A percentile compares a stretch with the other conserved stretches of the same genome.
These are phyloP conservation scores for Fagus crenata DNA, from an alignment of 306 rosid species.

Conservation along the genomic window DNA sequence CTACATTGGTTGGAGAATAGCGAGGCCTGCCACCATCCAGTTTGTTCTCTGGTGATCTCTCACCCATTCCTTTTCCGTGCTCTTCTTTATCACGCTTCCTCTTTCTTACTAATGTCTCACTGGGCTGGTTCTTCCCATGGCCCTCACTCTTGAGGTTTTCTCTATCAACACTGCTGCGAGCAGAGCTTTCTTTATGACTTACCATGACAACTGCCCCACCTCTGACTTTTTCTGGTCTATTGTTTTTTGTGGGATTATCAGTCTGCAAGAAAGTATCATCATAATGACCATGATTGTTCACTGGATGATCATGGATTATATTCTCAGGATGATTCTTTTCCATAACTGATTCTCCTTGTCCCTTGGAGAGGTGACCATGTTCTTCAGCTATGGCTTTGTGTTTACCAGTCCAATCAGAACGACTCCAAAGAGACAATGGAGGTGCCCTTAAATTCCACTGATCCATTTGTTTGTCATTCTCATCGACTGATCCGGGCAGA, in stretches of 20 bases:
- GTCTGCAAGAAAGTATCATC: constrained; percentile 22
- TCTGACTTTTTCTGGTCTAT: constrained; percentile 28
- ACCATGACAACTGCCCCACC: constrained; percentile 24
- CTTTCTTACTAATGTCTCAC: constrained; percentile 33
- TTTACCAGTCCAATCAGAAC: constrained; percentile 48
- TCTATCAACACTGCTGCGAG: constrained; percentile 29
- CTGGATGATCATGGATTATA: constrained; percentile 21
- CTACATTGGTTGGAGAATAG: constrained; percentile 24
- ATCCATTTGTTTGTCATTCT: constrained; percentile 62
- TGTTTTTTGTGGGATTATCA: constrained; percentile 31
- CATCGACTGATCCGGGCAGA: constrained; percentile 80
- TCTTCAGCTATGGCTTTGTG: constrained; percentile 61
- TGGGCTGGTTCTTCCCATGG: constrained; percentile 20
- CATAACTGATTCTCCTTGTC: constrained; percentile 14
- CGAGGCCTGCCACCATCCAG: constrained; percentile 16
- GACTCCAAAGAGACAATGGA: constrained; percentile 85
- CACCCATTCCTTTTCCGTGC: constrained; percentile 23
- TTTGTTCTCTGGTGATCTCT: constrained; percentile 32
- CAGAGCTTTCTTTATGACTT: constrained; percentile 16
- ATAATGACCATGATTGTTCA: constrained; percentile 26
- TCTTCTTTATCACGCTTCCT: constrained; percentile 33
- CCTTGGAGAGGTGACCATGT: constrained; percentile 46
- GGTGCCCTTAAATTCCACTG: constrained; percentile 72
- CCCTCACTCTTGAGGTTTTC: constrained; percentile 36
- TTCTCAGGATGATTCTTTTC: constrained; percentile 28